Evolutionary conservation across 1,284 basidiomycete species (phyloP), one percentile per base, ranked within the genome.

Genomic region (Mycena sp.): DNA sequence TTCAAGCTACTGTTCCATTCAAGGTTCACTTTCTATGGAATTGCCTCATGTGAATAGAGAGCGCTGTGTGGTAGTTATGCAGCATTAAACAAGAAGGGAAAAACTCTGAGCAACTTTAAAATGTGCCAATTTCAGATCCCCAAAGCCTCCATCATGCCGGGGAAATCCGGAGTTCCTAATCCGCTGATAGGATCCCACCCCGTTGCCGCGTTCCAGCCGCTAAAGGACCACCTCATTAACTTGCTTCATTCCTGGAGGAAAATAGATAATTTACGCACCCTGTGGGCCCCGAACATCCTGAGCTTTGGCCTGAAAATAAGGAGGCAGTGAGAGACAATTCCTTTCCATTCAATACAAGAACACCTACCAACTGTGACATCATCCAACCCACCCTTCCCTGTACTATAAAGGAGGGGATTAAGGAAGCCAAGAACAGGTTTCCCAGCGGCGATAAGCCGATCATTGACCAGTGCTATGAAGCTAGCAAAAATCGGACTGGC

Each of bases 341-440:
- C 44, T n/a, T 59, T 46, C 32, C 25, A 45, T 53, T 46, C 30
- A 12, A 28, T 38, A 40, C 19, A 6, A 58, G 40, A 58, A 30
- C 43, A n/a, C 50, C 26, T 19, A 52, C 58, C 58, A 40, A 43
- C 30, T 4, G 35, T 35, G 23, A 61, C 59, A 29, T 61, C 52
- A 35, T 54, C 46, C 37, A 61, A 37, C 21, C 45, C 59, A 35
- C 49, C 44, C 40, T 29, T 61, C n/a, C 59, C 52, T 41, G 45
- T 54, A 9, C 52, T 35, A n/a, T n/a, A n/a, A n/a, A n/a, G n/a
- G n/a, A n/a, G n/a, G n/a, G n/a, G n/a, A n/a, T n/a, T n/a, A n/a
- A 63, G 61, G 54, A 63, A 63, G 6, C 61, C 61, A 16, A 63
- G 62, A 16, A 44, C 44, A n/a, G 62, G 62, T 48, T 55, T 55